phyloP scores from a whole-genome alignment of 805 yeast genomes.

The Kodamaea leandrae region DNA sequence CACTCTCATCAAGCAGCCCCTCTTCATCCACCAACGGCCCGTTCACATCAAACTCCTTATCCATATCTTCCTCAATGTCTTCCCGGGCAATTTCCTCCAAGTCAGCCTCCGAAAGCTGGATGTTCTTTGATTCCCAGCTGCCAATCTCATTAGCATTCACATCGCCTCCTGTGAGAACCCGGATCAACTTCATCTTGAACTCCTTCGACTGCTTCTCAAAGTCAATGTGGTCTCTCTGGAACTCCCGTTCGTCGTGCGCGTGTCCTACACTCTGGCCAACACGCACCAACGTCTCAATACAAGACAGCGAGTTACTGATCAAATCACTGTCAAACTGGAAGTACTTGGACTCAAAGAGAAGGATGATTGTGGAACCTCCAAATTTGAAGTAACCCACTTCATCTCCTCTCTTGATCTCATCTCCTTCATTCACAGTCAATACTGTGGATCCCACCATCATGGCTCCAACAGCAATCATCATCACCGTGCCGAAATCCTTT shows the following conservation, averaged over 20 bases:
- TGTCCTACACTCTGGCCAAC: conserved; percentile 96
- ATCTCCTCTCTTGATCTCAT: conserved; percentile 60
- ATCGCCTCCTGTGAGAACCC: conserved; percentile 59
- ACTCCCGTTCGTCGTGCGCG: conserved; percentile 47
- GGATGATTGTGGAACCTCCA: conserved; percentile 87
- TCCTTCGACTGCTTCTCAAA: conserved; percentile 48
- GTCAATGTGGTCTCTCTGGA: conserved; percentile 44
- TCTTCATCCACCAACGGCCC: conserved; percentile 18
- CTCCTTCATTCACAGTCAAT: conserved; percentile 62
- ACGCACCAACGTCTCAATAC: conserved; percentile 77
- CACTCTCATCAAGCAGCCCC: conserved; percentile 13
- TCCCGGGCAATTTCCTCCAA: conserved; percentile 6
- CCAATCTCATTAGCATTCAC: conserved; percentile 29
- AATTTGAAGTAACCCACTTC: conserved; percentile 94
- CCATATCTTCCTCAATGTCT: conserved; percentile 9
- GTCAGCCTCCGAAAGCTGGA: conserved; percentile 19
- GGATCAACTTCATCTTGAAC: conserved; percentile 47
- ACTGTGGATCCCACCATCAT: conserved; percentile 98
- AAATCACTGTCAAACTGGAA: conserved; percentile 74
- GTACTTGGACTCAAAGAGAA: conserved; percentile 52
- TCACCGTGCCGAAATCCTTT: conserved; percentile 70
- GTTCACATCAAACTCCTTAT: conserved; percentile 13
- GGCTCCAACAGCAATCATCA: conserved; percentile 87
- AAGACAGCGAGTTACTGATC: conserved; percentile 58
- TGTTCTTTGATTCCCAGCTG: conserved; percentile 38